Percentiles rank a stretch among this genome's conserved stretches.
These are phyloP conservation scores for Chytriomyces confervae DNA, from an alignment of 192 early-diverging fungal species.

Conservation along the genomic window DNA sequence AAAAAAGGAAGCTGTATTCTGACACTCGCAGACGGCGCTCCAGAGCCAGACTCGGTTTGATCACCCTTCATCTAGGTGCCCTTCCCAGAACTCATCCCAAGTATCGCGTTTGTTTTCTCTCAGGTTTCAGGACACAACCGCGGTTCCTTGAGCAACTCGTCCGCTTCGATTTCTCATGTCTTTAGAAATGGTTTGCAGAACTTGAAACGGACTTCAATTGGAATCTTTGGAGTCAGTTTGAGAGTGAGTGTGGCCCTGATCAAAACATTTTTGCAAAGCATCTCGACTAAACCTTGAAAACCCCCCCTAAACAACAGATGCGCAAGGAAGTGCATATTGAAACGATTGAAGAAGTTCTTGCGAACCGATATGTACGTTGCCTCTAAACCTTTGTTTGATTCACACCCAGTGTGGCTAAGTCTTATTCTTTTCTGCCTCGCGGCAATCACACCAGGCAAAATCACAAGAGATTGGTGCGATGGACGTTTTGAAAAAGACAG, in stretches of 20 bases:
- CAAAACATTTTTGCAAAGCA: not conserved
- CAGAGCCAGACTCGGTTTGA: too few relatives aligned
- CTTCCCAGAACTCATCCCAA: too few relatives aligned
- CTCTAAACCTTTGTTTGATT: not conserved
- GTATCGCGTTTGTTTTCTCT: not conserved
- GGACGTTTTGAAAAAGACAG: not conserved
- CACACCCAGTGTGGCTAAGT: not conserved
- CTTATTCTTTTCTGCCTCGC: not conserved
- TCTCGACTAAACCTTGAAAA: not conserved
- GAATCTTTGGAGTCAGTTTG: constrained; percentile 18
- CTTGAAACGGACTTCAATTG: not conserved
- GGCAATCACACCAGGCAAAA: not conserved
- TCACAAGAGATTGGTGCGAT: not conserved
- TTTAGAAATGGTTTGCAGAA: not conserved
- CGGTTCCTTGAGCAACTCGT: not conserved
- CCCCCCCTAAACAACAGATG: not conserved
- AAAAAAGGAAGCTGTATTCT: too few relatives aligned
- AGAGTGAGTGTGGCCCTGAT: not conserved
- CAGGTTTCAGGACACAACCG: constrained; percentile 1
- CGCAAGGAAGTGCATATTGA: not conserved
- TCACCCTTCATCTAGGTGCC: too few relatives aligned
- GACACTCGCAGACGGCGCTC: too few relatives aligned
- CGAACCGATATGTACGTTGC: not conserved
- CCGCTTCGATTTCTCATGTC: not conserved
- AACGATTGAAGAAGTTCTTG: constrained; percentile 3